phyloP scores from a whole-genome alignment of 2,329 filamentous ascomycete genomes.

The Drechslerella dactyloides region DNA sequence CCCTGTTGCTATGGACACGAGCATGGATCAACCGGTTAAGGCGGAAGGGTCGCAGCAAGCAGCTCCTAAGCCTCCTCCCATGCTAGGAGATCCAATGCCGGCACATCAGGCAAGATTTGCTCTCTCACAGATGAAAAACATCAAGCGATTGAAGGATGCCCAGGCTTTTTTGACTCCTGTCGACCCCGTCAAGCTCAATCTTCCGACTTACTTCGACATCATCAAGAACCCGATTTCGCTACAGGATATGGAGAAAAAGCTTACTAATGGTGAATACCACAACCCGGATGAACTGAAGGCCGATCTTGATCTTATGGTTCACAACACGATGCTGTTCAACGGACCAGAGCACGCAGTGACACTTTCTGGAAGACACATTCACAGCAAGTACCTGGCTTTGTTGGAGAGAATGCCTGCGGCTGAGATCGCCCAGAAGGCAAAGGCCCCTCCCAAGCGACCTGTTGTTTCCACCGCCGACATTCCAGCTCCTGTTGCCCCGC shows the following conservation, averaged over 20 bases:
- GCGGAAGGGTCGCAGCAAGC: conserved; percentile 51
- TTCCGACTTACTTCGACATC: conserved; percentile 75
- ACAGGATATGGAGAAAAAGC: conserved; percentile 76
- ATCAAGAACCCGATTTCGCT: conserved; percentile 86
- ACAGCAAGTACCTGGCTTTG: conserved; percentile 61
- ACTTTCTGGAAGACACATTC: conserved; percentile 66
- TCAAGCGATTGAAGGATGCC: conserved; percentile 87
- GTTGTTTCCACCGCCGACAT: conserved; percentile 57
- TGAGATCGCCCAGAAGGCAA: conserved; percentile 66
- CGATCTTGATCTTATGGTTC: conserved; percentile 78
- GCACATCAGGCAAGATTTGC: conserved; percentile 68
- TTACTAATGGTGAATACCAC: conserved; percentile 73
- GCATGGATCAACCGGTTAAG: conserved; percentile 54
- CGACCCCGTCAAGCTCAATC: conserved; percentile 72
- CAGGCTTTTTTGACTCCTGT: conserved; percentile 79
- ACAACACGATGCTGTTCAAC: conserved; percentile 83
- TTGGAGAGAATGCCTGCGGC: conserved; percentile 67
- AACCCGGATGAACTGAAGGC: conserved; percentile 74
- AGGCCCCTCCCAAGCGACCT: conserved; percentile 61
- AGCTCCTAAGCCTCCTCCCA: conserved; percentile 32
- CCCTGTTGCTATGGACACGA: conserved; percentile 55
- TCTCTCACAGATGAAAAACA: conserved; percentile 70
- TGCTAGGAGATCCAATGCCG: conserved; percentile 63
- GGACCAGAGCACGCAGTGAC: conserved; percentile 77
- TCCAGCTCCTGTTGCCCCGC: conserved; percentile 58